Percentiles rank a stretch among this genome's conserved stretches.
phyloP scores from a whole-genome alignment of 2,329 filamentous ascomycete genomes.

The Neofusicoccum laricinum region DNA sequence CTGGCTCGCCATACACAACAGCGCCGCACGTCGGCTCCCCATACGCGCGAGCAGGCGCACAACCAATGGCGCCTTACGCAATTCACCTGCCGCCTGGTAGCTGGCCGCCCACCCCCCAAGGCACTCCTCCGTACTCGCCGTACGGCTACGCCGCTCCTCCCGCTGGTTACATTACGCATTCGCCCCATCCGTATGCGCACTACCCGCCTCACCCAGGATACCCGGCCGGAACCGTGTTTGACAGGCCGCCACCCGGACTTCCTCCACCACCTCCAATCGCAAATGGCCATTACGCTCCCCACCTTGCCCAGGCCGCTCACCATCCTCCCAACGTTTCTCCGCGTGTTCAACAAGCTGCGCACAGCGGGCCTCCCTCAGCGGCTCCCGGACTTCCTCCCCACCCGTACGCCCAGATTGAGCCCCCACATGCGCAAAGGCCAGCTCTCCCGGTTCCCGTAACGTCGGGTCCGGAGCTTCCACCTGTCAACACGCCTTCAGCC shows the following conservation, averaged over 20 bases:
- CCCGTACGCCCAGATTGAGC: slow-evolving; percentile 18
- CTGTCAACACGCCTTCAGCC: slow-evolving; percentile 25
- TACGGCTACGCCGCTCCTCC: slow-evolving; percentile 22
- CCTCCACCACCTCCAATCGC: slow-evolving; percentile 36
- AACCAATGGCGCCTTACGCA: slow-evolving; percentile 38
- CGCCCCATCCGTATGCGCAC: slow-evolving; percentile 8
- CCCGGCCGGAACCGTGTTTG: slow-evolving; percentile 31
- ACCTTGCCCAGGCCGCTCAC: slow-evolving; percentile 21
- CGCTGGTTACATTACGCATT: slow-evolving; percentile 12
- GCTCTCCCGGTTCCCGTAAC: neutral
- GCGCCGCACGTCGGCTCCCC: slow-evolving; percentile 54
- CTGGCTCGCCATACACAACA: slow-evolving; percentile 54
- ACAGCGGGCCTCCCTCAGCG: slow-evolving; percentile 38
- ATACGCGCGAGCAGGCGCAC: slow-evolving; percentile 43
- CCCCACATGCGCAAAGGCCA: slow-evolving; percentile 17
- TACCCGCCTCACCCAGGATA: slow-evolving; percentile 8
- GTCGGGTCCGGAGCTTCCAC: slow-evolving; percentile 32
- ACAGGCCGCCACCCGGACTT: slow-evolving; percentile 36
- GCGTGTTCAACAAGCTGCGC: slow-evolving; percentile 39
- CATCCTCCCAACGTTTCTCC: slow-evolving; percentile 37
- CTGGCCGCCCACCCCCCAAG: slow-evolving; percentile 41
- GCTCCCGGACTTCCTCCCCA: slow-evolving; percentile 47
- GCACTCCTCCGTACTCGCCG: slow-evolving; percentile 42
- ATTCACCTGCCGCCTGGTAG: slow-evolving; percentile 38
- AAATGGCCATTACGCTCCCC: slow-evolving; percentile 29